Evolutionary conservation across 169 alveolate genomes (phyloP).

Genomic region (Plasmodium gaboni): DNA sequence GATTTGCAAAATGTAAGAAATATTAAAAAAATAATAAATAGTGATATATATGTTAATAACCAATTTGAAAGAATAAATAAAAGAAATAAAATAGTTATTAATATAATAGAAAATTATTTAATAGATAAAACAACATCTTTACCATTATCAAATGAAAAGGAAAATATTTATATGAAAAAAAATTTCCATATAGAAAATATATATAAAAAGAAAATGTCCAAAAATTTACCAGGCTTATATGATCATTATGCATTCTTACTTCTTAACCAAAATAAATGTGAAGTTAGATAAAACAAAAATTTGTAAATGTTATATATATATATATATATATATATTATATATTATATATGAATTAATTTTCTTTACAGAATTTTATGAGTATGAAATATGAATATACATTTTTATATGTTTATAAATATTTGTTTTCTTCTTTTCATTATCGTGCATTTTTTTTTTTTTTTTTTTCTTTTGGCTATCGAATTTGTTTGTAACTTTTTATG

Average conservation of each 20-base stretch:
- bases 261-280: slow-evolving; percentile 34
- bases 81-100: slow-evolving; percentile 65
- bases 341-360: too few relatives aligned
- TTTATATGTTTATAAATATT: background rate
- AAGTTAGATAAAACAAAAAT: slow-evolving; percentile 37
- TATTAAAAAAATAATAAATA: slow-evolving; percentile 71
- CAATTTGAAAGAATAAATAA: slow-evolving; percentile 69
- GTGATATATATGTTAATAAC: slow-evolving; percentile 65
- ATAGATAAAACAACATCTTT: slow-evolving; percentile 24
- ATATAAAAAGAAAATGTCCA: slow-evolving; percentile 16
- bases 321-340: too few relatives aligned
- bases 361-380: too few relatives aligned
- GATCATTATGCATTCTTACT: slow-evolving; percentile 60
- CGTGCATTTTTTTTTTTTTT: background rate
- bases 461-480: too few relatives aligned
- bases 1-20: slow-evolving; percentile 57
- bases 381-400: too few relatives aligned
- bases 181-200: slow-evolving; percentile 13
- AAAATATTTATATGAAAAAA: slow-evolving; percentile 13
- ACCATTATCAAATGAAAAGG: slow-evolving; percentile 46
- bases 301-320: background rate
- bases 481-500: too few relatives aligned
- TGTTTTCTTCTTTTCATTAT: background rate
- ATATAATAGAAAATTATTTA: slow-evolving; percentile 65
- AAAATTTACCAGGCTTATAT: slow-evolving; percentile 31